Base-by-base conservation (phyloP, 1,139 yeast genomes). In the Candida dubliniensis region DNA sequence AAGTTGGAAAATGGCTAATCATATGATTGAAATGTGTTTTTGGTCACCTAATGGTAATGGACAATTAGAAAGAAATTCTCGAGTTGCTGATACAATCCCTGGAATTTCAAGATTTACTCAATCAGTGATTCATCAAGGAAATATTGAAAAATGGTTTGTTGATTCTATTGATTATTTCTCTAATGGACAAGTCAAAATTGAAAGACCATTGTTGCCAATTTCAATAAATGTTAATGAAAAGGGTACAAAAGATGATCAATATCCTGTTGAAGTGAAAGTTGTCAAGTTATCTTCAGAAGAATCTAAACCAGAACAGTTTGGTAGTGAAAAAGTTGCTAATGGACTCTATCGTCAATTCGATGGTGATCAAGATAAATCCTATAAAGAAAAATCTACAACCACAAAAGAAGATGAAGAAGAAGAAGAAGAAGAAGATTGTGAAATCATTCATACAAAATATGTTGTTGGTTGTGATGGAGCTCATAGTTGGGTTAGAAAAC, bases 391-490 rank as follows among this genome's bases (percentile, higher is more conserved):
- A 32, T 36, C 35, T 32, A 36, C 41, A 9, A 45, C 44, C 30
- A 43, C 41, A 27, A 52, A 49, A 31, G 32, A 43, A 3, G 51
- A 49, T 18, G 23, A 45, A 32, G 40, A 34, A 30, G 39, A 43
- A 10, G 45, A 43, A 26, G 43, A 43, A 27, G 53, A 49, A 31
- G 32, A 43, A 3, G 51, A 49, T 25, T 47, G 32, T 38, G 55
- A 53, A 34, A 14, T 51, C 13, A 59, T 65, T 38, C 49, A 58
- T 34, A 64, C 69, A 27, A 65, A 66, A 45, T 66, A 64, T 48
- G 63, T 65, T 38, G 43, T 66, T 34, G 71, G 71, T 24, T 54
- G 63, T 34, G 71, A 66, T 47, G 71, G 71, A 38, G 71, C 70
- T 14, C 70, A 64, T 44, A 61, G 67, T 10, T 61, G 66, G 64